A percentile compares a stretch with the other conserved stretches of the same genome.
These are phyloP conservation scores for Monilinia aucupariae DNA, from an alignment of 2,329 filamentous ascomycete species.

Conservation along the genomic window DNA sequence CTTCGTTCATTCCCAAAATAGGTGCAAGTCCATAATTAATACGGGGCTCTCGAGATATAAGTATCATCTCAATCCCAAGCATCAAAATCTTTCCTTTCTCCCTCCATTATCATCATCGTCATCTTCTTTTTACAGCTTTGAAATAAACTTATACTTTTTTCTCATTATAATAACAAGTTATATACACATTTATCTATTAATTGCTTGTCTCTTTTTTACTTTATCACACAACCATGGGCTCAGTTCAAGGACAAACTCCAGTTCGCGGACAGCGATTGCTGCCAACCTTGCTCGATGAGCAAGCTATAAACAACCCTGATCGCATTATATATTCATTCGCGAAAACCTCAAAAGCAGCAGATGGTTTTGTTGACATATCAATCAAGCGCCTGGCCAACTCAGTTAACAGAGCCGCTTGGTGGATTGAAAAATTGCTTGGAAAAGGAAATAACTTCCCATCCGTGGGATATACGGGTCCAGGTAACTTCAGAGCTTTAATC, in stretches of 20 bases:
- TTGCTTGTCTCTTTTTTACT: background rate
- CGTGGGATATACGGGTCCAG: conserved; percentile 16
- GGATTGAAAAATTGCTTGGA: conserved; percentile 24
- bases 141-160: background rate
- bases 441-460: conserved; percentile 16
- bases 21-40: background rate
- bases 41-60: background rate
- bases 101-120: background rate
- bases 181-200: background rate
- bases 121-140: background rate
- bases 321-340: background rate
- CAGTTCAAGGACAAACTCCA: conserved; percentile 4
- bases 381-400: conserved; percentile 21
- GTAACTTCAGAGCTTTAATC: background rate
- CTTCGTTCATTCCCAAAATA: conserved; percentile 5
- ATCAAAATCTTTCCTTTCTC: background rate
- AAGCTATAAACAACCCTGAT: conserved; percentile 7
- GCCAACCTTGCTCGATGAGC: conserved; percentile 10
- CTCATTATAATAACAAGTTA: background rate
- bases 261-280: conserved; percentile 12
- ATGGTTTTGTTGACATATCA: conserved; percentile 21
- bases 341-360: conserved; percentile 7
- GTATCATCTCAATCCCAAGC: background rate
- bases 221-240: conserved; percentile 1
- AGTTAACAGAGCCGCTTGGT: conserved; percentile 23